Percentiles rank a stretch among this genome's conserved stretches.
Evolutionary conservation across 2,329 filamentous ascomycete genomes (phyloP).

Genomic region (Pseudophaeomoniella oleicola): DNA sequence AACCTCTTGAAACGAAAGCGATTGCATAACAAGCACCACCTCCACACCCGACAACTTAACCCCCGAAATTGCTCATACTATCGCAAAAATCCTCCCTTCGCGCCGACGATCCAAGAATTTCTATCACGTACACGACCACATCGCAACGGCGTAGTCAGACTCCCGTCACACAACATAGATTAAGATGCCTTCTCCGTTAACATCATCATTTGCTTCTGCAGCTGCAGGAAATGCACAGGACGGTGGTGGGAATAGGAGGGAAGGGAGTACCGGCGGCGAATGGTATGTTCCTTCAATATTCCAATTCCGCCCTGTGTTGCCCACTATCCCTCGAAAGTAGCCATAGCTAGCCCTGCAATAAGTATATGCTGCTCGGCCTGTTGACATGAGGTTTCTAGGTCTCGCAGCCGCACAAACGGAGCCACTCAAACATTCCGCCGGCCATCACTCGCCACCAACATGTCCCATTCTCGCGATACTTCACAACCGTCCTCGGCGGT

Average conservation of each 20-base stretch:
- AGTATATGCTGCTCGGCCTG: too few relatives aligned
- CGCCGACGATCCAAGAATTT: not conserved
- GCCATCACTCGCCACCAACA: constrained; percentile 43
- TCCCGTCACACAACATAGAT: constrained; percentile 6
- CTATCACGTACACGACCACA: not conserved
- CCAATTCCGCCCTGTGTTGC: too few relatives aligned
- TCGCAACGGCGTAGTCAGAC: not conserved
- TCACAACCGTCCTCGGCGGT: constrained; percentile 18
- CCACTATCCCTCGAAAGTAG: too few relatives aligned
- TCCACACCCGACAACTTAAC: not conserved
- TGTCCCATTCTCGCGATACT: constrained; percentile 29
- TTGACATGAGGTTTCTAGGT: constrained; percentile 33
- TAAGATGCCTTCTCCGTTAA: constrained; percentile 60
- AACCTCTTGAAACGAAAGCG: not conserved
- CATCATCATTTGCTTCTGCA: constrained; percentile 72
- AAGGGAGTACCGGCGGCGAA: constrained; percentile 50
- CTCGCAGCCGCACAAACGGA: constrained; percentile 48
- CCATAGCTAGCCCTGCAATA: too few relatives aligned
- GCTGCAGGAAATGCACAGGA: constrained; percentile 59
- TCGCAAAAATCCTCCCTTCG: not conserved
- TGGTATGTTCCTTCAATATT: constrained; percentile 51
- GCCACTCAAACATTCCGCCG: constrained; percentile 54
- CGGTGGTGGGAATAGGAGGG: constrained; percentile 29
- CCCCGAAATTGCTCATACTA: not conserved
- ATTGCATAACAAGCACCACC: not conserved